These are phyloP conservation scores for Microbotryum scabiosae DNA, from an alignment of 1,284 basidiomycete genomes.

Conservation along the genomic window DNA sequence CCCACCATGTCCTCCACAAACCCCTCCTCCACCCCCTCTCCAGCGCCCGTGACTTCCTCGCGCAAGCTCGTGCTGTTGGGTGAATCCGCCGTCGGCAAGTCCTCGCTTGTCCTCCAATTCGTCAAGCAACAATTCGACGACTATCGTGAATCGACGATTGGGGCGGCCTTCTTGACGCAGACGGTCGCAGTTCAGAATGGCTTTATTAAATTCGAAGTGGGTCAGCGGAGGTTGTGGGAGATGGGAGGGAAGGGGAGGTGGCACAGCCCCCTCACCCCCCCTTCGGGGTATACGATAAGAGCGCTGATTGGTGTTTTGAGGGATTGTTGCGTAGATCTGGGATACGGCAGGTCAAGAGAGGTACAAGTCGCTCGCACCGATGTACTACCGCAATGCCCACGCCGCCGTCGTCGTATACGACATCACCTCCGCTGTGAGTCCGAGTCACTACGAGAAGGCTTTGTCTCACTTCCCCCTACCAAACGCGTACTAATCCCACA, in stretches of 20 bases:
- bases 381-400: conserved; percentile 98
- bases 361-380: conserved; percentile 71
- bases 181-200: conserved; percentile 53
- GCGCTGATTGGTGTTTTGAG: too few species aligned
- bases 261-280: too few species aligned
- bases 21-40: conserved; percentile 2
- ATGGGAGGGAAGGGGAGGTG: too few species aligned
- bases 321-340: conserved; percentile 65
- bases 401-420: conserved; percentile 98
- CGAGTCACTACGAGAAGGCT: neutral
- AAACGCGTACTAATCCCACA: neutral
- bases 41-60: conserved; percentile 30
- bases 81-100: conserved; percentile 98
- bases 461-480: neutral
- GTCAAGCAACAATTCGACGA: conserved; percentile 90
- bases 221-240: too few species aligned
- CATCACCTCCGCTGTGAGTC: conserved; percentile 64
- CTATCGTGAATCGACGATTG: conserved; percentile 97
- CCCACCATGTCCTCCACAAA: conserved; percentile 41
- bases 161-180: conserved; percentile 51
- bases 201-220: conserved; percentile 71
- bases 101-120: conserved; percentile 93
- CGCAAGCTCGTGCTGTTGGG: conserved; percentile 44
- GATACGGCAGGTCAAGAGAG: conserved; percentile 92
- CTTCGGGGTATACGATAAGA: too few species aligned